Evolutionary conservation across 2,329 filamentous ascomycete genomes (phyloP), one percentile per base, ranked within the genome.

Genomic region (Hypomyces rosellus): DNA sequence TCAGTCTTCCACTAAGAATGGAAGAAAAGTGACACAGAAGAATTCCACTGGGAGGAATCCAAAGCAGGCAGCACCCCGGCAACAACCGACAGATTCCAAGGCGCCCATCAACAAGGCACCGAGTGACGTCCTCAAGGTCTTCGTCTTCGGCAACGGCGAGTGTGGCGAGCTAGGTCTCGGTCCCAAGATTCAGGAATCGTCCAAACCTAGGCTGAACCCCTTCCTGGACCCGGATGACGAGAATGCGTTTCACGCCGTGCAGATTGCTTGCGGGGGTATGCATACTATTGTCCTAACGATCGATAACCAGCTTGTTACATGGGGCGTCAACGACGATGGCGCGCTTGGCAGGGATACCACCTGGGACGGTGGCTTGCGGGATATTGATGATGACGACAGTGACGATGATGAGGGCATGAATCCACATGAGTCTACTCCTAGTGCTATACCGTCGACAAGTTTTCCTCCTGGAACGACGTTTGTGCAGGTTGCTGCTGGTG

Each of bases 281-380:
- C 82, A 86, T 64, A 76, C 74, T 2, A 16, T 38, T 30, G 25
- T 30, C 4, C 70, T 91, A 45, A 90, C 87, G 39, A 75, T 81
- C 57, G 82, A 90, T 66, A 88, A 88, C 71, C 82, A 81, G 66
- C 84, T 91, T 57, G 71, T 88, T 39, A 89, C 85, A 15, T 92
- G 88, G 88, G 88, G 88, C 52, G 86, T 90, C 56, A 91, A 91
- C 64, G 87, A 91, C 63, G 81, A 88, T 60, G 82, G 83, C 53
- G 86, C 88, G 1, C 76, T 92, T 34, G 88, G 87, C 34, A 78
- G 88, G 61, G 77, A 85, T 59, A 89, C 51, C 74, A 68, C 72
- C 3, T 83, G 81, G 73, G 76, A 81, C 3, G 82, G 81, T 33
- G 0, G 59, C 25, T 30, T 30, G 25, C 25, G 25, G 25, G 25